Conservation (phyloP, 345 rosid species). For the Eucalyptus tenuipes region DNA sequence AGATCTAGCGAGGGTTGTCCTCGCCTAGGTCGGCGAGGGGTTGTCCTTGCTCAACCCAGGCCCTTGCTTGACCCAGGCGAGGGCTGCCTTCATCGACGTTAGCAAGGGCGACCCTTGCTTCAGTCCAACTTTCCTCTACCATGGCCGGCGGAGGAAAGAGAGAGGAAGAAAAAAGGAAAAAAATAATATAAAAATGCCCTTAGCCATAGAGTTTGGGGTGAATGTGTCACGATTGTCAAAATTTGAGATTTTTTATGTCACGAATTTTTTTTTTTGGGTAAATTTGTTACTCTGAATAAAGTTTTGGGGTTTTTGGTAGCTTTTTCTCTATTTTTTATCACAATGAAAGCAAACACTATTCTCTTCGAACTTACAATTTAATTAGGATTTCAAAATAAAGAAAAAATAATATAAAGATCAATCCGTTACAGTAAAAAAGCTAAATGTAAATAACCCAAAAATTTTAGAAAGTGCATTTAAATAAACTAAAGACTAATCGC, state of each 20-base stretch:
- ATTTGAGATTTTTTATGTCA: accelerated
- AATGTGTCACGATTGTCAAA: no score
- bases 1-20: no score
- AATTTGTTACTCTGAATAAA: accelerated
- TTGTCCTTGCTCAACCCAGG: accelerated
- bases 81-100: no score
- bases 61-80: no score
- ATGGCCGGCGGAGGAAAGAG: accelerated
- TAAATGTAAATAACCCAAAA: not conserved
- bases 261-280: no score
- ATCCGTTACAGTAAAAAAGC: not conserved
- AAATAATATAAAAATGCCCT: no score
- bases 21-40: accelerated
- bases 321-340: not conserved
- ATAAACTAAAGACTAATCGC: not conserved
- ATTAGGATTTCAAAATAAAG: not conserved
- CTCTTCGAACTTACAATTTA: not conserved
- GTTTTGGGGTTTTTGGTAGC: accelerated
- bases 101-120: accelerated
- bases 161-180: no score
- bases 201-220: no score
- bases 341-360: not conserved
- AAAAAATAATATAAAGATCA: not conserved
- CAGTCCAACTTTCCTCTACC: no score
- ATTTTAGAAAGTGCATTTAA: not conserved